These are phyloP conservation scores for Cercis canadensis DNA, from an alignment of 306 rosid species.

Conservation along the genomic window DNA sequence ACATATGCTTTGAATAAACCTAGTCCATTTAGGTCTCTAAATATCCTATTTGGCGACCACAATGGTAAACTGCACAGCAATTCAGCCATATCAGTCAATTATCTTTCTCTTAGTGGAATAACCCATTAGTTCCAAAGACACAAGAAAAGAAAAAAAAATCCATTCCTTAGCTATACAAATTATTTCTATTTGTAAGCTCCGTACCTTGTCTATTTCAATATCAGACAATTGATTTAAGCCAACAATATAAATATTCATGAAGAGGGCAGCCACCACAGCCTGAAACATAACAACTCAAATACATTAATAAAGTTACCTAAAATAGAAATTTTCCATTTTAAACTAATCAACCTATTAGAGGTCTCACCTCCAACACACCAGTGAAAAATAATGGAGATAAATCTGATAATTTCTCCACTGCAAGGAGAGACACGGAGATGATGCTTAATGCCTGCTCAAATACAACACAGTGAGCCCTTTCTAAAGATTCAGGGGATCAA, in stretches of 20 bases:
- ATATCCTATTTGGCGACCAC: constrained; percentile 11
- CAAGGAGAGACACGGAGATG: constrained; percentile 90
- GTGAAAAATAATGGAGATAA: constrained; percentile 82
- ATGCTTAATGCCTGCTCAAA: constrained; percentile 85
- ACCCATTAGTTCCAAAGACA: constrained; percentile 4
- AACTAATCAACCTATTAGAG: constrained; percentile 28
- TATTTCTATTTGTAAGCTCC: constrained; percentile 28
- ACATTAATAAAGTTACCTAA: neutral
- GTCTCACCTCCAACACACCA: constrained; percentile 82
- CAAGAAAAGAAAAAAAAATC: too few relatives aligned
- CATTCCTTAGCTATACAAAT: neutral
- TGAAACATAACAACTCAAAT: constrained; percentile 48
- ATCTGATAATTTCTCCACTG: constrained; percentile 73
- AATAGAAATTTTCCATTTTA: neutral
- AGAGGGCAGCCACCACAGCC: constrained; percentile 94
- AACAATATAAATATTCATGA: constrained; percentile 90
- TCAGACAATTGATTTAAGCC: constrained; percentile 94
- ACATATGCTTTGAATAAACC: neutral
- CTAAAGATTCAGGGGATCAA: constrained; percentile 12
- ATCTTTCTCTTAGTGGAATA: neutral
- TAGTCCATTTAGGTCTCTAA: neutral
- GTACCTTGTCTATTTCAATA: constrained; percentile 94
- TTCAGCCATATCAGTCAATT: neutral
- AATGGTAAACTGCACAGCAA: constrained; percentile 6
- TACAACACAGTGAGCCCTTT: constrained; percentile 35